Evolutionary conservation across 108 stramenopile species (phyloP).

Genomic region (Epithemia pelagica): DNA sequence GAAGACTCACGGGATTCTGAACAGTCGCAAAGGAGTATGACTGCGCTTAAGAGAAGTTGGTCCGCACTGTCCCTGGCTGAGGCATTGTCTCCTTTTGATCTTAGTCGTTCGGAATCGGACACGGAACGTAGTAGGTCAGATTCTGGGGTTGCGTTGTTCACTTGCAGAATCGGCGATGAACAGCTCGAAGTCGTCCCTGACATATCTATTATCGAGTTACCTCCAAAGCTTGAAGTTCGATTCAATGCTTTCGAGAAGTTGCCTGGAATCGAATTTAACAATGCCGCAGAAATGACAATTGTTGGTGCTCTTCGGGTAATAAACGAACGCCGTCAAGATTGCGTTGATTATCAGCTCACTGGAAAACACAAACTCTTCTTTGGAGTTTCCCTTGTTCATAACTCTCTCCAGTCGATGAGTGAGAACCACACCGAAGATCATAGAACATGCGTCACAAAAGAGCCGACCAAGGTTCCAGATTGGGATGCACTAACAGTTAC

Average conservation of each 20-base stretch:
- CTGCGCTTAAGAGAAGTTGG: conserved; percentile 30
- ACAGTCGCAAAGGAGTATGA: not conserved
- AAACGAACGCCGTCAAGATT: not conserved
- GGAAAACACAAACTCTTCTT: conserved; percentile 1
- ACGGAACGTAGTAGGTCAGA: not conserved
- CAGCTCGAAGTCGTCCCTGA: not conserved
- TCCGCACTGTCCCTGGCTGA: conserved; percentile 34
- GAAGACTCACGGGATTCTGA: conserved; percentile 6
- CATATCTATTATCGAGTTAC: conserved; percentile 8
- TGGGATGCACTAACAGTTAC: not conserved
- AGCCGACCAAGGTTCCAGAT: not conserved
- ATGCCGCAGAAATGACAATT: not conserved
- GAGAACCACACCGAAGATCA: not conserved
- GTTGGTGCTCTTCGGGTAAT: not conserved
- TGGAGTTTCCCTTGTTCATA: not conserved
- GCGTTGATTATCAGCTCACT: not conserved
- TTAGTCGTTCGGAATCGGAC: not conserved
- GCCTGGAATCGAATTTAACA: not conserved
- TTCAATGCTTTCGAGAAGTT: not conserved
- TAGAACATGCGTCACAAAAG: not conserved
- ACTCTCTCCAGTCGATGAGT: not conserved
- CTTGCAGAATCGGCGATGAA: not conserved
- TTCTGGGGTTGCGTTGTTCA: not conserved
- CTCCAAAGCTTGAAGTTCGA: not conserved
- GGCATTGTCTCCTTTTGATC: conserved; percentile 29